These are phyloP conservation scores for Schizophyllum amplum DNA, from an alignment of 1,284 basidiomycete species.

Conservation along the genomic window DNA sequence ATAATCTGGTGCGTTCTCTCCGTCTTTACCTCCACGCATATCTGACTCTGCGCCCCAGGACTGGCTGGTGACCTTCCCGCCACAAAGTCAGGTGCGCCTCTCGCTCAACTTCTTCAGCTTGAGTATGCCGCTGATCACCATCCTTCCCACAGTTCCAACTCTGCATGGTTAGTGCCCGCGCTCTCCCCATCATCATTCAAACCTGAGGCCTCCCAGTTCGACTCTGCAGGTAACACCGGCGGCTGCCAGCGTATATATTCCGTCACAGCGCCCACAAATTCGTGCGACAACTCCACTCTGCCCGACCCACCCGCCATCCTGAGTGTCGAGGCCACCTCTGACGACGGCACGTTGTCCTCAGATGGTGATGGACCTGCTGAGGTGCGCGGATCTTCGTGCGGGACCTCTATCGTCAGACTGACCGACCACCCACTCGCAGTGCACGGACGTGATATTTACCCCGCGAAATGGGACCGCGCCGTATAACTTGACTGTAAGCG, in stretches of 20 bases:
- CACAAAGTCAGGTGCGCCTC: neutral
- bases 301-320: neutral
- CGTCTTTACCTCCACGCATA: neutral
- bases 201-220: no score
- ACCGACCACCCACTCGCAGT: neutral
- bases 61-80: neutral
- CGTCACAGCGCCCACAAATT: neutral
- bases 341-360: neutral
- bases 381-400: neutral
- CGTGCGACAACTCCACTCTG: neutral
- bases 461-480: neutral
- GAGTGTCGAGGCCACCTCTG: neutral
- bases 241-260: neutral
- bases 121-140: neutral
- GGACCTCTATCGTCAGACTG: neutral
- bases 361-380: neutral
- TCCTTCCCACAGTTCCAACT: neutral
- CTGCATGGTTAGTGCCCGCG: neutral
- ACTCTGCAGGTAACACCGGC: neutral
- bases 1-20: neutral
- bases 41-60: neutral
- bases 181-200: neutral
- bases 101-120: no score
- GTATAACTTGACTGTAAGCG: neutral
- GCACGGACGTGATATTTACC: neutral